Conservation (phyloP, 495 filamentous ascomycete genomes). For the Podospora pseudopauciseta region DNA sequence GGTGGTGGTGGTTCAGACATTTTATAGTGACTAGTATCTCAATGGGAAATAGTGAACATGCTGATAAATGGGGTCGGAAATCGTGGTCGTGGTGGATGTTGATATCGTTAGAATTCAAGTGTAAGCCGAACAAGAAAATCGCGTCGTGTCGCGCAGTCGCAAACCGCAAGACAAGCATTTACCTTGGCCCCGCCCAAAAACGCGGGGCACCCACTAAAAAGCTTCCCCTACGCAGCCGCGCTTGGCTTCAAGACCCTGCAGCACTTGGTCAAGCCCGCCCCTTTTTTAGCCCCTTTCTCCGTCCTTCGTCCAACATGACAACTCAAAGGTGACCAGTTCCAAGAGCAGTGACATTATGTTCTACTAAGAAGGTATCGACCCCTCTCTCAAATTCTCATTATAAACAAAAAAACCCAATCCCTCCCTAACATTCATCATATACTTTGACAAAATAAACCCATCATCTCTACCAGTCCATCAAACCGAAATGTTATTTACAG, state of each 20-base stretch:
- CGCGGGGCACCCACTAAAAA: not conserved
- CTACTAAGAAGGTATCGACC: not conserved
- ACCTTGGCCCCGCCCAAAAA: not conserved
- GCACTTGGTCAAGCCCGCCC: not conserved
- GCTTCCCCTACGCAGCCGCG: not conserved
- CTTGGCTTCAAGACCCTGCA: not conserved
- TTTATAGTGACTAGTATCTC: not conserved
- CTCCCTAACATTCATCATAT: not conserved
- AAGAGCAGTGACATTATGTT: not conserved
- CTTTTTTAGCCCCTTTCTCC: not conserved
- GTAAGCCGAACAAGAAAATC: not conserved
- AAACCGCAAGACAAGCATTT: not conserved
- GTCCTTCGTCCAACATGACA: not conserved
- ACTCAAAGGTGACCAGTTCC: not conserved
- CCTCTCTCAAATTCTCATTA: not conserved
- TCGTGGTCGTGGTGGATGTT: not conserved
- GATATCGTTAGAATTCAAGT: not conserved
- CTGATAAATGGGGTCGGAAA: not conserved
- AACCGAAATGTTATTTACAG: not conserved
- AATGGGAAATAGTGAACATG: too few species aligned
- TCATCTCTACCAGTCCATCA: not conserved
- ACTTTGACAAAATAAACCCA: not conserved
- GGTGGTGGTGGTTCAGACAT: not conserved
- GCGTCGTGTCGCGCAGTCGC: not conserved
- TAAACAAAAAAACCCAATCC: not conserved